Percentiles rank a stretch among this genome's conserved stretches.
Conservation (phyloP, 78 protist genomes). For the Bigelowiella natans region DNA sequence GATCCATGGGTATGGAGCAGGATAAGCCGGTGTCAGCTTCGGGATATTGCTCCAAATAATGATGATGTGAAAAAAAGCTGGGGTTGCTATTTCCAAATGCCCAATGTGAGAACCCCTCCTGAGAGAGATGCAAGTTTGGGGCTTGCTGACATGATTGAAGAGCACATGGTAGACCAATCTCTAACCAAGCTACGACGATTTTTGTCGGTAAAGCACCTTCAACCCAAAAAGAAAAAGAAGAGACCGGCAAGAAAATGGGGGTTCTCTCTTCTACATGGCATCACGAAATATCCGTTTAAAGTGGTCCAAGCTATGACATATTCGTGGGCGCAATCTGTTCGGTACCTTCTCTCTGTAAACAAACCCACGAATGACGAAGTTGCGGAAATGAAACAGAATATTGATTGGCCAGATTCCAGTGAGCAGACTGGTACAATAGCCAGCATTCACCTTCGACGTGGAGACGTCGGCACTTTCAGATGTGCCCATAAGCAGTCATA, state of each 20-base stretch:
- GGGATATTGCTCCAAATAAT: background rate
- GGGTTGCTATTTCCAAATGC: background rate
- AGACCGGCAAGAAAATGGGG: background rate
- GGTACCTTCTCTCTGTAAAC: background rate
- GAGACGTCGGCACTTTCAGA: background rate
- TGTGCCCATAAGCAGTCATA: background rate
- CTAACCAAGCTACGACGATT: too few relatives aligned
- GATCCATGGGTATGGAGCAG: background rate
- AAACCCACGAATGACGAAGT: background rate
- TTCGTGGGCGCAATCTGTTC: background rate
- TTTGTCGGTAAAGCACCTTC: too few relatives aligned
- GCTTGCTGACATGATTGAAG: too few relatives aligned
- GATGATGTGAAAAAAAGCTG: background rate
- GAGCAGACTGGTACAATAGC: background rate
- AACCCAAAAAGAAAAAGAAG: too few relatives aligned
- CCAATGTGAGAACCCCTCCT: background rate
- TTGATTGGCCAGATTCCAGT: background rate
- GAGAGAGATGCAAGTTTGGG: background rate
- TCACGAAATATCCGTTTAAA: background rate
- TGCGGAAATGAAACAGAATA: background rate
- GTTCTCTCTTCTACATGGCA: background rate
- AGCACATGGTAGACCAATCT: too few relatives aligned
- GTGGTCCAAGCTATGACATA: background rate
- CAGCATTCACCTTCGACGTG: background rate
- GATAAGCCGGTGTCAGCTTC: background rate